phyloP scores from a whole-genome alignment of 2,329 filamentous ascomycete species.

The Calonectria crousiana region DNA sequence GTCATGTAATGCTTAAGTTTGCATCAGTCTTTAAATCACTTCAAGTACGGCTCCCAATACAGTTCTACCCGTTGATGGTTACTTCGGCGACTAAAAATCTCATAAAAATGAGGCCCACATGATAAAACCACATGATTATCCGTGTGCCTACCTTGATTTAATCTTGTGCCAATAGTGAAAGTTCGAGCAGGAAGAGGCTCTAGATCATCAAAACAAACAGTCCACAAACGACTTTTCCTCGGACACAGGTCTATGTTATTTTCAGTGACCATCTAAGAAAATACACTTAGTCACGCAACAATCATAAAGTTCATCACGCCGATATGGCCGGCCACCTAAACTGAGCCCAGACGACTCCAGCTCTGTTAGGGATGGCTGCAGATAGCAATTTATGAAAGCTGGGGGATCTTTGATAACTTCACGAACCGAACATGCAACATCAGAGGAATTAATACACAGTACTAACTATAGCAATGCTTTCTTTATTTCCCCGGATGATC shows the following conservation, averaged over 20 bases:
- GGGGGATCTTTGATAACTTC: not conserved
- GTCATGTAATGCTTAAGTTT: not conserved
- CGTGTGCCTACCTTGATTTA: not conserved
- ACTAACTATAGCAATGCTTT: not conserved
- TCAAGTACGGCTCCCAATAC: not conserved
- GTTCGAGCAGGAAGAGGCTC: not conserved
- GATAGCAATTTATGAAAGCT: not conserved
- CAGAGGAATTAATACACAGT: not conserved
- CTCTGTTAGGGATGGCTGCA: no score
- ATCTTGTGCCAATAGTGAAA: not conserved
- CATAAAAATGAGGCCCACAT: not conserved
- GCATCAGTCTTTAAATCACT: not conserved
- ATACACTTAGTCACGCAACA: no score
- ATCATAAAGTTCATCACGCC: no score
- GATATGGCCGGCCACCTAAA: no score
- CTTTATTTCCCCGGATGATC: not conserved
- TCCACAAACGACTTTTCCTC: not conserved
- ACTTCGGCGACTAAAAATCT: no score
- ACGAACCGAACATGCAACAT: not conserved
- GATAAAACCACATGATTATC: not conserved
- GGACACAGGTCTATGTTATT: no score
- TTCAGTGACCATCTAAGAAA: no score
- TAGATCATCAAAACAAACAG: not conserved
- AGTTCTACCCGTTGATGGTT: not conserved
- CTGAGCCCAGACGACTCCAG: no score